Conservation (phyloP, 345 rosid genomes). For the Syzygium aromaticum region DNA sequence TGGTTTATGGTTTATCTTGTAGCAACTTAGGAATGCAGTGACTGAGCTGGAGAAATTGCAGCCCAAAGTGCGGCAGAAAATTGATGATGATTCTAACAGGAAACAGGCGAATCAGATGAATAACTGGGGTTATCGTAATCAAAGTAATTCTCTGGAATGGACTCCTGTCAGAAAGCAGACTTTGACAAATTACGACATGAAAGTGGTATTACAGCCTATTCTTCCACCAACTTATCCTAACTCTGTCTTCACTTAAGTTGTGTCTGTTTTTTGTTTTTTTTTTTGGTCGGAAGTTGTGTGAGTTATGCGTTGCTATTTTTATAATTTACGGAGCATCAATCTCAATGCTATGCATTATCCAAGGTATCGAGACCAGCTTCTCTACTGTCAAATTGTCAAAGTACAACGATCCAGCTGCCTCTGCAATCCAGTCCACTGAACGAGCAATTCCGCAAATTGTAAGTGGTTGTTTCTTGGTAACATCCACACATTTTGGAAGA, state of each 20-base stretch:
- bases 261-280: not conserved
- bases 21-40: conserved; percentile 64
- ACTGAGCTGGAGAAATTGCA: conserved; percentile 77
- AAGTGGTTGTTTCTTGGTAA: conserved; percentile 11
- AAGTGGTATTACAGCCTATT: conserved; percentile 33
- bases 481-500: not conserved
- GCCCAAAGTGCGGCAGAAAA: conserved; percentile 64
- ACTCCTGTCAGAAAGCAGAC: conserved; percentile 38
- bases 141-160: conserved; percentile 35
- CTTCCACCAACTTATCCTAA: not conserved
- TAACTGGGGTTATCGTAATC: conserved; percentile 17
- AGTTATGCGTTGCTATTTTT: not conserved
- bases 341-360: not conserved
- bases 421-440: conserved; percentile 34
- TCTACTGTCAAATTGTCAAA: conserved; percentile 30
- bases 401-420: conserved; percentile 34
- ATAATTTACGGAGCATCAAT: not conserved
- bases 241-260: not conserved
- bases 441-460: conserved; percentile 58
- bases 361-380: conserved; percentile 44
- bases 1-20: conserved; percentile 12
- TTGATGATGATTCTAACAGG: conserved; percentile 41
- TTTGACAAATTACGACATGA: conserved; percentile 18
- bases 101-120: conserved; percentile 30
- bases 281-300: not conserved